These are phyloP conservation scores for Artomyces pyxidatus DNA, from an alignment of 768 basidiomycete species.

Conservation along the genomic window DNA sequence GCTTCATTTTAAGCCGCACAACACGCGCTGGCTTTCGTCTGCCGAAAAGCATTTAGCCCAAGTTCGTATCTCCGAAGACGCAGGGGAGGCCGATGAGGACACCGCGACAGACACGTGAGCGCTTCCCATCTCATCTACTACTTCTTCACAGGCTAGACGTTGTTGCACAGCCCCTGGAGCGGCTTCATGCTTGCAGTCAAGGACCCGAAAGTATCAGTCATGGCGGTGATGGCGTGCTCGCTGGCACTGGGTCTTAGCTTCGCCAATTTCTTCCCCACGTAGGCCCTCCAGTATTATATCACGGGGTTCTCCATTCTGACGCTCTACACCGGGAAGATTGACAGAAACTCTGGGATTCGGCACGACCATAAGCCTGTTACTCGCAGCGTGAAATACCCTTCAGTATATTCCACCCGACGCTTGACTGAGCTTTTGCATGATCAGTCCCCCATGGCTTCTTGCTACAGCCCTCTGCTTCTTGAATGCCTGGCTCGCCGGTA, in stretches of 20 bases:
- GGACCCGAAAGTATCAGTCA: slow-evolving; percentile 46
- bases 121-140: too few species aligned
- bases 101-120: slow-evolving; percentile 49
- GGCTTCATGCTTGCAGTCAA: slow-evolving; percentile 49
- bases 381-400: slow-evolving; percentile 58
- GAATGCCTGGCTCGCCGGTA: slow-evolving; percentile 51
- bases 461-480: slow-evolving; percentile 39
- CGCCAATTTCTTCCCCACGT: slow-evolving; percentile 53
- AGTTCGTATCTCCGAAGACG: slow-evolving; percentile 58
- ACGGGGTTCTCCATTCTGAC: background rate
- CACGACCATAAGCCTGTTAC: slow-evolving; percentile 50
- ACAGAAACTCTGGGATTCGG: slow-evolving; percentile 53
- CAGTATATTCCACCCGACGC: background rate
- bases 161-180: too few species aligned
- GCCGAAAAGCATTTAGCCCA: slow-evolving; percentile 52
- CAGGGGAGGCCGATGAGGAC: slow-evolving; percentile 59
- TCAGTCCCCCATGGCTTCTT: slow-evolving; percentile 56
- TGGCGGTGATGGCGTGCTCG: slow-evolving; percentile 42
- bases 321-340: slow-evolving; percentile 27
- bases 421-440: background rate
- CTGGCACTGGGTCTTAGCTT: slow-evolving; percentile 52
- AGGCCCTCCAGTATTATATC: slow-evolving; percentile 12
- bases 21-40: slow-evolving; percentile 50
- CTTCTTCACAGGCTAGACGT: too few species aligned
- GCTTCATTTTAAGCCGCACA: slow-evolving; percentile 41